Evolutionary conservation across 257 asterid species (phyloP).

Genomic region (Leonotis leonurus): DNA sequence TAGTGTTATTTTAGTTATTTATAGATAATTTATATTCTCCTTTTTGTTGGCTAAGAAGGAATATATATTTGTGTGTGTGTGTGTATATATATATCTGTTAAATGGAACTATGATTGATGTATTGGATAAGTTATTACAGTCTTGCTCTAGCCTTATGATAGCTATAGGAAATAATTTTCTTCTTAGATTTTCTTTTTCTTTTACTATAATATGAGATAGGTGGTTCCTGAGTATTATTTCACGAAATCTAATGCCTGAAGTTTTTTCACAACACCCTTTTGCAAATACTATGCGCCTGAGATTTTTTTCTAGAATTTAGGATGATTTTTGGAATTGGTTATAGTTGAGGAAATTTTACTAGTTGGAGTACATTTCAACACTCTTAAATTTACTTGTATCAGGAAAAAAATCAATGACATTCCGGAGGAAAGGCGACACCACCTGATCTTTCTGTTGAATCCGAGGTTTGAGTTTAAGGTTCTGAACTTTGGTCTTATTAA

Average conservation of each 20-base stretch:
- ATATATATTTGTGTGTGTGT: too few species aligned
- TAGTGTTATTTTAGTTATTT: background rate
- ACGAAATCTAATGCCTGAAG: background rate
- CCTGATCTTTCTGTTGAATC: constrained; percentile 46
- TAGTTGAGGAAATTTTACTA: background rate
- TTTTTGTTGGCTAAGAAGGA: background rate
- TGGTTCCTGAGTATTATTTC: background rate
- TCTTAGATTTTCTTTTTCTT: background rate
- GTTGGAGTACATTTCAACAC: background rate
- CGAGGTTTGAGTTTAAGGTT: constrained; percentile 38
- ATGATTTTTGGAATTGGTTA: background rate
- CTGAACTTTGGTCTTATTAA: background rate
- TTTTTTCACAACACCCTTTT: background rate
- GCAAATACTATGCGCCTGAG: background rate
- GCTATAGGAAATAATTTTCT: background rate
- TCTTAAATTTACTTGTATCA: constrained; percentile 22
- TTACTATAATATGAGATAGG: background rate
- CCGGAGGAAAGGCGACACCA: constrained; percentile 74
- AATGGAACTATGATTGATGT: background rate
- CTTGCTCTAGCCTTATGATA: background rate
- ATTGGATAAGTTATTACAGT: background rate
- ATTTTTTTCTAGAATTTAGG: background rate
- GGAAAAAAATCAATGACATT: constrained; percentile 84
- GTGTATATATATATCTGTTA: background rate
- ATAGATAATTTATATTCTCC: background rate